These are phyloP conservation scores for Handroanthus guayacan DNA, from an alignment of 257 asterid genomes.

Conservation along the genomic window DNA sequence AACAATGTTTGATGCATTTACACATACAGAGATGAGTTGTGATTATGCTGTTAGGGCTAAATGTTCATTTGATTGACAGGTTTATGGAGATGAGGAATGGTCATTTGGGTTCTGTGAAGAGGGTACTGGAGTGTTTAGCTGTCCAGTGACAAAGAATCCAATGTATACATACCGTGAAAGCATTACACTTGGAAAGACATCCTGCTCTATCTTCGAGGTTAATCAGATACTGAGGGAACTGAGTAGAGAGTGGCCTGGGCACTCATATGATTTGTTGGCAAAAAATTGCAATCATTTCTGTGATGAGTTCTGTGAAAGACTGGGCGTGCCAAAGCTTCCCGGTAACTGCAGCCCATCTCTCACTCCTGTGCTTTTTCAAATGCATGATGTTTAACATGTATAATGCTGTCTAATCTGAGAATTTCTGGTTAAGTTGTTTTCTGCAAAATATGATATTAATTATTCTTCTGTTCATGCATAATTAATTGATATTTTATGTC, in stretches of 20 bases:
- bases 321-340: conserved; percentile 89
- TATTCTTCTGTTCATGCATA: background rate
- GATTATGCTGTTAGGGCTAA: conserved; percentile 28
- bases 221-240: conserved; percentile 88
- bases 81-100: conserved; percentile 84
- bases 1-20: background rate
- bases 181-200: conserved; percentile 72
- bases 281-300: conserved; percentile 98
- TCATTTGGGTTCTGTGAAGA: conserved; percentile 91
- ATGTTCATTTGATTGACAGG: conserved; percentile 48
- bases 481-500: background rate
- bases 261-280: conserved; percentile 75
- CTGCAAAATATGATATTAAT: background rate
- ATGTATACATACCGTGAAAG: conserved; percentile 86
- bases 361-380: background rate
- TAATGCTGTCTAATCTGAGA: background rate
- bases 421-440: background rate
- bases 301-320: conserved; percentile 84
- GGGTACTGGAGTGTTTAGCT: conserved; percentile 87
- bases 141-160: conserved; percentile 81
- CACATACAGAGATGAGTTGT: conserved; percentile 4
- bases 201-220: conserved; percentile 62
- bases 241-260: conserved; percentile 97
- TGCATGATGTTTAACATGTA: background rate
- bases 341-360: conserved; percentile 56